These are phyloP conservation scores for Ceratopteris richardii DNA, from an alignment of 75 land plant genomes.

Conservation along the genomic window DNA sequence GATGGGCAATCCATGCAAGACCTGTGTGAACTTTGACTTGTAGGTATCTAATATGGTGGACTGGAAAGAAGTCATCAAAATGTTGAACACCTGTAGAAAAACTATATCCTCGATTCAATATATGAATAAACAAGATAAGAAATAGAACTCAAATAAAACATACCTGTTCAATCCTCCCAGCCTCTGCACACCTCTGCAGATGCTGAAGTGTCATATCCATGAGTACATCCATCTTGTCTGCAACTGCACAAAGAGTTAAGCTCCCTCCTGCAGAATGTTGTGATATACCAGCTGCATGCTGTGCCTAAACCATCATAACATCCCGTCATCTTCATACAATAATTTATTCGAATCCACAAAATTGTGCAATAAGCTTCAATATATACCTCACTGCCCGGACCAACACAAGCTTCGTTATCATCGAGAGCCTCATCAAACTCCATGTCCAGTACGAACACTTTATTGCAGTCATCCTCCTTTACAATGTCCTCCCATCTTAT, in stretches of 20 bases:
- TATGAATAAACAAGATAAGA: no score
- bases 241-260: conserved; percentile 27
- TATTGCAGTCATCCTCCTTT: conserved; percentile 54
- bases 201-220: conserved; percentile 73
- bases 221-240: conserved; percentile 67
- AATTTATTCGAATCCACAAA: no score
- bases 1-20: no score
- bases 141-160: no score
- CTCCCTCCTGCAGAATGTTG: background rate
- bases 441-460: conserved; percentile 77
- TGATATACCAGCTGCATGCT: background rate
- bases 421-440: conserved; percentile 63
- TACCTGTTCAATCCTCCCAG: conserved; percentile 50
- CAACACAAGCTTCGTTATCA: conserved; percentile 24
- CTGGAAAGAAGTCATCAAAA: conserved; percentile 55
- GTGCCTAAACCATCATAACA: no score
- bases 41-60: conserved; percentile 56
- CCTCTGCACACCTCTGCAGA: conserved; percentile 41
- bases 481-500: conserved; percentile 71
- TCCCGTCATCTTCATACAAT: no score
- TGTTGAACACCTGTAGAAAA: conserved; percentile 53
- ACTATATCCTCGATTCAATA: background rate
- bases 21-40: conserved; percentile 94
- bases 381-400: conserved; percentile 45
- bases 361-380: no score